A percentile compares a stretch with the other conserved stretches of the same genome.
Conservation (phyloP, 2,329 filamentous ascomycete species). For the Zasmidium cellare region DNA sequence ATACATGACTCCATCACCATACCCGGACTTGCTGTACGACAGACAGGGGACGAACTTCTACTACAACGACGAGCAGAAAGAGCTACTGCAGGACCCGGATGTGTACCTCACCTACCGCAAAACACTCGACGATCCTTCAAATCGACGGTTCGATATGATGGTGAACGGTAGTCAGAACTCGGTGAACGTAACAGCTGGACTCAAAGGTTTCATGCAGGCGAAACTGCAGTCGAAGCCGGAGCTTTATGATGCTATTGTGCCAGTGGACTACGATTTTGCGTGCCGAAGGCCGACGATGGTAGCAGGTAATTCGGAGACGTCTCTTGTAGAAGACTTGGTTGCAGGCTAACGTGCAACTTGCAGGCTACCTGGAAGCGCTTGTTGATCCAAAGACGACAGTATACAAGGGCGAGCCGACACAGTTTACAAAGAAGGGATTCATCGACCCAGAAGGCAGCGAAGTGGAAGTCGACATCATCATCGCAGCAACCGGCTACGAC, state of each 20-base stretch:
- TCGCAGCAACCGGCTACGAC: slow-evolving; percentile 25
- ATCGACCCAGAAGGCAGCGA: slow-evolving; percentile 10
- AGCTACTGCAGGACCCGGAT: slow-evolving; percentile 13
- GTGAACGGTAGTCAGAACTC: slow-evolving; percentile 17
- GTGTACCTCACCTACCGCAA: slow-evolving; percentile 17
- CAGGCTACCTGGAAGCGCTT: slow-evolving; percentile 22
- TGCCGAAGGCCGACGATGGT: slow-evolving; percentile 20
- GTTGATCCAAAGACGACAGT: slow-evolving; percentile 19
- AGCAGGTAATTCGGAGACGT: neutral
- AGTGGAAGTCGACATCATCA: slow-evolving; percentile 24
- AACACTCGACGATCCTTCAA: slow-evolving; percentile 13
- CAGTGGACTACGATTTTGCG: slow-evolving; percentile 19
- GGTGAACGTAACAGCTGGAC: slow-evolving; percentile 7
- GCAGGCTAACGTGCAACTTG: neutral
- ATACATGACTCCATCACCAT: slow-evolving; percentile 15
- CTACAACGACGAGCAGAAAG: slow-evolving; percentile 21
- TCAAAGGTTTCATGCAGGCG: slow-evolving; percentile 19
- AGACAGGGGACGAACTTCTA: slow-evolving; percentile 18
- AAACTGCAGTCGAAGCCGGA: slow-evolving; percentile 16
- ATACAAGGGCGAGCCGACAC: neutral
- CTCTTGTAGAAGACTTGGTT: neutral
- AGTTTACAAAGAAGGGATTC: neutral
- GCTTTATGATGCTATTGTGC: slow-evolving; percentile 13
- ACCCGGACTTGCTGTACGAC: slow-evolving; percentile 9
- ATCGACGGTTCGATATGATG: slow-evolving; percentile 11